Conservation (phyloP, 768 basidiomycete species). For the Kwoniella sp. region DNA sequence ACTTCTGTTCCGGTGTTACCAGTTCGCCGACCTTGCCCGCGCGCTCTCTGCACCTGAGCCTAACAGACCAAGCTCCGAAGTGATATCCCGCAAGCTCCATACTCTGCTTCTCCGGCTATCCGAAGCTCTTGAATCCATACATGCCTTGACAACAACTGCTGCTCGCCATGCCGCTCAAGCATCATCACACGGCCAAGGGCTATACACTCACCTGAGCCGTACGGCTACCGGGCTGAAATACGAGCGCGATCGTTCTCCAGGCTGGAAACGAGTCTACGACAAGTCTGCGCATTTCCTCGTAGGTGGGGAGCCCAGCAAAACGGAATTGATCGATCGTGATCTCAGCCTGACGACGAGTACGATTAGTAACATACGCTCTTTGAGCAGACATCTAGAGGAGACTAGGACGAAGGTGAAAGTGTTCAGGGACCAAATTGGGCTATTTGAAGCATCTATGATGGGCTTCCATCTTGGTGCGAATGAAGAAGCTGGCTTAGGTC, state of each 20-base stretch:
- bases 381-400: constrained; percentile 30
- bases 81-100: constrained; percentile 33
- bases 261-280: constrained; percentile 36
- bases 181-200: constrained; percentile 20
- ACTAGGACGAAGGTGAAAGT: constrained; percentile 27
- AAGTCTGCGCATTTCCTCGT: constrained; percentile 35
- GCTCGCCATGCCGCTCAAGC: constrained; percentile 26
- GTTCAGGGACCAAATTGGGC: constrained; percentile 46
- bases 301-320: constrained; percentile 37
- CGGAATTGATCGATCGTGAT: constrained; percentile 36
- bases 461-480: constrained; percentile 42
- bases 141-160: constrained; percentile 23
- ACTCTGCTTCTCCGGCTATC: constrained; percentile 38
- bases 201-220: constrained; percentile 15
- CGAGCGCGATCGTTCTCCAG: constrained; percentile 31
- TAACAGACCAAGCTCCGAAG: constrained; percentile 21
- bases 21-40: constrained; percentile 39
- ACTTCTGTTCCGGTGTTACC: neutral
- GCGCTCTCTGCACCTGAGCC: constrained; percentile 22
- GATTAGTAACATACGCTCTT: constrained; percentile 28
- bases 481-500: constrained; percentile 32
- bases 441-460: constrained; percentile 46
- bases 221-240: constrained; percentile 20
- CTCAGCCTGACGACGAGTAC: constrained; percentile 35
- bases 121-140: constrained; percentile 29